Base-by-base conservation (phyloP, 2,329 filamentous ascomycete species). In the Lasiodiplodia theobromae region DNA sequence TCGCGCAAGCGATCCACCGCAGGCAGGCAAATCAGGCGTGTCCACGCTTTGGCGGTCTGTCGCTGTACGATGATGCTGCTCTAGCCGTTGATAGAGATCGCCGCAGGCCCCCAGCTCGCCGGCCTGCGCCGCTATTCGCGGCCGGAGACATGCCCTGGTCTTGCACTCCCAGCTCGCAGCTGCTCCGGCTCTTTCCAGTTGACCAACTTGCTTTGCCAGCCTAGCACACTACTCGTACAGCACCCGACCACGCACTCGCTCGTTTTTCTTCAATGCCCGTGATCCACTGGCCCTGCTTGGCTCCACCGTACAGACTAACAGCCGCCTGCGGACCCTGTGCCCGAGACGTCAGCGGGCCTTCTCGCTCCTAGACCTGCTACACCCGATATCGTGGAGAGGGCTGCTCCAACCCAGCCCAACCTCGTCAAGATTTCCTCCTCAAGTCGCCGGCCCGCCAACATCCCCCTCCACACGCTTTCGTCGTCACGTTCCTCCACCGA, bases 391-490 rank as follows among this genome's bases (percentile, higher is more conserved):
- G 51, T 49, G 66, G 68, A 71, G 66, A 70, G 66, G 71, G 77
- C 78, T 79, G 77, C 78, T 80, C 78, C 77, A 73, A 73, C 71
- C 87, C 91, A 94, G 92, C 92, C 90, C 89, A 86, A 82, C 78
- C 76, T 84, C 86, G 87, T 86, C 93, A 97, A 89, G 83, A 97
- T 97, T 97, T 88, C 92, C 89, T 86, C 89, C 73, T 84, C 87
- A 87, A 86, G 82, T 73, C 86, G 86, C 81, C 89, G 90, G 83
- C 89, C 92, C 80, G 92, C 92, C 82, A 93, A 92, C 83, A 97
- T 97, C 80, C 94, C 94, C 76, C 87, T 97, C 77, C 92, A 92
- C 81, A 91, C 90, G 76, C 85, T 97, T 72, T 81, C 82, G 64
- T 80, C 75, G 79, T 85, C 81, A 69, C 75, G 77, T 77, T 74